Evolutionary conservation across 176 grass and related monocot species (phyloP).

Genomic region (Oryza nivara): DNA sequence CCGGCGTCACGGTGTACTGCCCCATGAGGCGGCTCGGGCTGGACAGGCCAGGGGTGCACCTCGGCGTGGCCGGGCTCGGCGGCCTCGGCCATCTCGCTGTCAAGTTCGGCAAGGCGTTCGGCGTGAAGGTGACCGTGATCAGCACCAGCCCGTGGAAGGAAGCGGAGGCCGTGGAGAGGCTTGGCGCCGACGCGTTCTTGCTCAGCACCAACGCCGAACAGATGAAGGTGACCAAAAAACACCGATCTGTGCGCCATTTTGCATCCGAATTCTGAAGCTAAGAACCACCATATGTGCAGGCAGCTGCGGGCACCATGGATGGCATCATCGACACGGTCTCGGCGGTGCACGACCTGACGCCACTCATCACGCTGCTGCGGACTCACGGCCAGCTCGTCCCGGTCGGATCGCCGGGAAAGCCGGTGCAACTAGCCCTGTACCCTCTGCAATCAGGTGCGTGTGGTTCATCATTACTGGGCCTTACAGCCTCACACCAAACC

Average conservation of each 20-base stretch:
- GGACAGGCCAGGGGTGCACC: slow-evolving; percentile 44
- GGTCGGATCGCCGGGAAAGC: slow-evolving; percentile 32
- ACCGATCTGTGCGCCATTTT: not conserved
- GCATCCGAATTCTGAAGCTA: not conserved
- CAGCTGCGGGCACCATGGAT: slow-evolving; percentile 37
- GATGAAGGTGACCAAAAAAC: slow-evolving; percentile 37
- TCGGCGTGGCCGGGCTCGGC: slow-evolving; percentile 58
- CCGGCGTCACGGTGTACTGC: slow-evolving; percentile 56
- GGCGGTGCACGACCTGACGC: not conserved
- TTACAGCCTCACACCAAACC: not conserved
- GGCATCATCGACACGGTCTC: slow-evolving; percentile 36
- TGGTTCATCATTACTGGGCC: not conserved
- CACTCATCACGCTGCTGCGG: slow-evolving; percentile 29
- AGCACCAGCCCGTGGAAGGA: slow-evolving; percentile 53
- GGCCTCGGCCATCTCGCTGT: slow-evolving; percentile 61
- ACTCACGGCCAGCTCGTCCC: slow-evolving; percentile 36
- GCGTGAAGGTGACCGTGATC: slow-evolving; percentile 59
- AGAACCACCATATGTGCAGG: not conserved
- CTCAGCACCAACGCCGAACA: slow-evolving; percentile 12
- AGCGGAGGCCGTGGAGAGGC: slow-evolving; percentile 39
- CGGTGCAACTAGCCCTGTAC: slow-evolving; percentile 26
- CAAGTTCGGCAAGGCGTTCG: slow-evolving; percentile 56
- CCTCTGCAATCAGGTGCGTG: slow-evolving; percentile 22
- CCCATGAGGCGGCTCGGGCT: slow-evolving; percentile 53
- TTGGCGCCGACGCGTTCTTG: slow-evolving; percentile 54